Base-by-base conservation (phyloP, 2,329 filamentous ascomycete species). In the Fusarium metavorans region DNA sequence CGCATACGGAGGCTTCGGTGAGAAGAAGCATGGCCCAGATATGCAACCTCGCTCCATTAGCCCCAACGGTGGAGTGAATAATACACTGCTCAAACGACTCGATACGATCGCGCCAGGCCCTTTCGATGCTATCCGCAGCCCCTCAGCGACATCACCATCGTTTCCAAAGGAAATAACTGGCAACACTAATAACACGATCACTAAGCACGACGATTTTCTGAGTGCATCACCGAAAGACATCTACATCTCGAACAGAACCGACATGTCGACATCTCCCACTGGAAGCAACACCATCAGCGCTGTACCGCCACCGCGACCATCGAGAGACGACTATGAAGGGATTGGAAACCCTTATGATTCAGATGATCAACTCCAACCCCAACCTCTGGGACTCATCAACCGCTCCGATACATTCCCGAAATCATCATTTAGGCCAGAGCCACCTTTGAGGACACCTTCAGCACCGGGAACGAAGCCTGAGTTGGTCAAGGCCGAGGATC, bases 31-130 rank as follows among this genome's bases (percentile, higher is more conserved):
- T 50, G 71, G 72, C 9, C 71, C 71, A 18, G 73, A 75, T 27
- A 66, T 73, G 30, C 75, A 78, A 30, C 73, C 70, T 68, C 74
- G 75, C 30, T 79, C 77, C 25, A 58, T 74, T 39, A 77, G 76
- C 41, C 75, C 79, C 48, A 76, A 68, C 18, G 72, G 71, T 25
- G 60, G 67, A 58, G 54, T 74, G 32, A 76, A 77, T 56, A 74
- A 80, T 7, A 85, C 79, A 41, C 77, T 94, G 32, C 78, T 93
- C 75, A 87, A 89, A 71, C 88, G 90, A 61, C 90, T 94, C 87
- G 89, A 93, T 74, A 88, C 85, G 10, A 92, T 94, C 77, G 87
- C 90, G 2, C 90, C 92, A 1, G 92, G 91, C 0, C 92, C 92
- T 0, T 93, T 94, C 76, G 90, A 91, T 72, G 81, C 87, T 35